Conservation (phyloP, 192 early-diverging fungal genomes). For the Geranomyces michiganensis region DNA sequence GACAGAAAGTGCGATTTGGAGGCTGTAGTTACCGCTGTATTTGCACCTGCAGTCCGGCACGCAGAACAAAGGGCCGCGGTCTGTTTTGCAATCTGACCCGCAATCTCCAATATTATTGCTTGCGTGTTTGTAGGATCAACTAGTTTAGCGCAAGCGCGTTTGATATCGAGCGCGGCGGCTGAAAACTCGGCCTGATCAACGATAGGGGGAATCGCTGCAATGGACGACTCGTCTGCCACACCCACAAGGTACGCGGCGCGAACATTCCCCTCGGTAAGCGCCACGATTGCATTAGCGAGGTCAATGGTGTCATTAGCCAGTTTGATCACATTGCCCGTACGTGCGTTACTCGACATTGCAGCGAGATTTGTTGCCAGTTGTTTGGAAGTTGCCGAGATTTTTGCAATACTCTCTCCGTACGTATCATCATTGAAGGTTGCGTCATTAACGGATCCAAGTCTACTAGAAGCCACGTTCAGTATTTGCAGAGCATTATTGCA, state of each 20-base stretch:
- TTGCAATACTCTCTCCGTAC: slow-evolving; percentile 42
- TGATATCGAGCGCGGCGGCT: slow-evolving; percentile 40
- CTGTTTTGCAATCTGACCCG: slow-evolving; percentile 50
- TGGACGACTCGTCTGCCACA: slow-evolving; percentile 45
- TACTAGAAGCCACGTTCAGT: slow-evolving; percentile 30
- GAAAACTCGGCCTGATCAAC: slow-evolving; percentile 41
- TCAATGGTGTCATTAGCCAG: slow-evolving; percentile 36
- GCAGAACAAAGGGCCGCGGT: slow-evolving; percentile 48
- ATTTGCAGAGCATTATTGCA: slow-evolving; percentile 51
- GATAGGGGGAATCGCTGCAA: slow-evolving; percentile 39
- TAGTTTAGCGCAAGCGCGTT: slow-evolving; percentile 41
- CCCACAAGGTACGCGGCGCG: slow-evolving; percentile 54
- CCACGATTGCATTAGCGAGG: slow-evolving; percentile 34
- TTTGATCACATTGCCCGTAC: slow-evolving; percentile 29
- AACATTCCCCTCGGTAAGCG: slow-evolving; percentile 46
- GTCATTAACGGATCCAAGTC: slow-evolving; percentile 45
- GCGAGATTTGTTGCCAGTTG: slow-evolving; percentile 19
- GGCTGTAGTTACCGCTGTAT: slow-evolving; percentile 24
- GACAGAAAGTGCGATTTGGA: slow-evolving; percentile 47
- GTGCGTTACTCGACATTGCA: slow-evolving; percentile 17
- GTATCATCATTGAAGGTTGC: slow-evolving; percentile 28
- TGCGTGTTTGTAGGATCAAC: slow-evolving; percentile 43
- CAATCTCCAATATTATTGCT: slow-evolving; percentile 46
- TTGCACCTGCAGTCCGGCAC: slow-evolving; percentile 48
- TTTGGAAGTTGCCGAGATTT: slow-evolving; percentile 31